Conservation (phyloP, 176 grass and related monocot genomes). For the Bromus sterilis region DNA sequence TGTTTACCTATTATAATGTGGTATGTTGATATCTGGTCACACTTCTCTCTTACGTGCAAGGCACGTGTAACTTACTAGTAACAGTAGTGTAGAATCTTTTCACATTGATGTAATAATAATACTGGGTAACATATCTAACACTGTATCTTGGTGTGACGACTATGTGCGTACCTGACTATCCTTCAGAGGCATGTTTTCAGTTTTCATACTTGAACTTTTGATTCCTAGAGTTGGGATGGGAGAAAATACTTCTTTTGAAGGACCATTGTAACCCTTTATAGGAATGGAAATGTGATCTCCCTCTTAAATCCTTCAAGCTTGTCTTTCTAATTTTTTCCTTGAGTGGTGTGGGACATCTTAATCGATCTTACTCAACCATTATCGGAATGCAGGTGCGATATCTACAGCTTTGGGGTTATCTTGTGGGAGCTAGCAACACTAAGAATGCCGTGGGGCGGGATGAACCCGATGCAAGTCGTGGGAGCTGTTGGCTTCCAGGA, state of each 20-base stretch:
- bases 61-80: too few relatives aligned
- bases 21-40: too few relatives aligned
- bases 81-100: too few relatives aligned
- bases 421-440: slow-evolving; percentile 94
- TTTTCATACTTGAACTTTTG: background rate
- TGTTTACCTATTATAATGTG: too few relatives aligned
- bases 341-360: background rate
- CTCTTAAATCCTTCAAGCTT: background rate
- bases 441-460: slow-evolving; percentile 93
- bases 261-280: background rate
- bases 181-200: background rate
- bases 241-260: background rate
- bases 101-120: background rate
- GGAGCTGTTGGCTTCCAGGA: slow-evolving; percentile 99
- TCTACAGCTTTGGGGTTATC: slow-evolving; percentile 99
- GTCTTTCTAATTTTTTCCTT: background rate
- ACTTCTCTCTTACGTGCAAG: too few relatives aligned
- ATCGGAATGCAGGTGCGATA: slow-evolving; percentile 69
- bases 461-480: slow-evolving; percentile 99
- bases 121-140: background rate
- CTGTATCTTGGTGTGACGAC: background rate
- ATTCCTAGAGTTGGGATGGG: background rate
- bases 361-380: background rate
- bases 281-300: background rate
- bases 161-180: background rate